A percentile compares a stretch with the other conserved stretches of the same genome.
Conservation (phyloP, 352 stramenopile species). For the Phytophthora aleatoria region DNA sequence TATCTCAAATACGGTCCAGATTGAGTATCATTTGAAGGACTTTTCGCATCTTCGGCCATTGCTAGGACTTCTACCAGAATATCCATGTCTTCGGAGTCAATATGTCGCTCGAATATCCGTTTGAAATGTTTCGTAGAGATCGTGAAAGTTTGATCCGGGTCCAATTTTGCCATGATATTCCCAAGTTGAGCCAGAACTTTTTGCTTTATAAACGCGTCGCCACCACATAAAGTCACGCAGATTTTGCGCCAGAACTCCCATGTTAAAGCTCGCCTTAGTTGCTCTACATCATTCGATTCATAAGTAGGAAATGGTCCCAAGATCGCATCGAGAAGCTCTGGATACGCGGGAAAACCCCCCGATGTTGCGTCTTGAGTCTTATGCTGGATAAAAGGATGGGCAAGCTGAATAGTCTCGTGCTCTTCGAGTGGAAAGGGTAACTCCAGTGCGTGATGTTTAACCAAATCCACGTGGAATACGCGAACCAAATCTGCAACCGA, state of each 20-base stretch:
- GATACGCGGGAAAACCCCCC: conserved; percentile 39
- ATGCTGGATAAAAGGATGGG: conserved; percentile 23
- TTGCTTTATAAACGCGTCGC: conserved; percentile 20
- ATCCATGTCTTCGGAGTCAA: conserved; percentile 42
- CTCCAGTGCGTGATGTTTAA: conserved; percentile 36
- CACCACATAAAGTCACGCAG: conserved; percentile 40
- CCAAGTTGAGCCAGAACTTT: conserved; percentile 50
- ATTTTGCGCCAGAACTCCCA: conserved; percentile 50
- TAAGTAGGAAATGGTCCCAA: conserved; percentile 21
- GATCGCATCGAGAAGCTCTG: conserved; percentile 41
- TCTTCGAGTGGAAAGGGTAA: conserved; percentile 43
- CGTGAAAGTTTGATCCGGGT: conserved; percentile 33
- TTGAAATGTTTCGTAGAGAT: conserved; percentile 48
- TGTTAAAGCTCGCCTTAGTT: conserved; percentile 18
- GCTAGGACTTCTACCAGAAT: conserved; percentile 28
- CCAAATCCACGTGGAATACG: conserved; percentile 45
- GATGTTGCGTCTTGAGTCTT: neutral
- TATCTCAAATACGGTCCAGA: conserved; percentile 35
- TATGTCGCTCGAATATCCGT: conserved; percentile 57
- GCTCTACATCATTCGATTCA: neutral
- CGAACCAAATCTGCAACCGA: conserved; percentile 41
- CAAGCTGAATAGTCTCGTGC: conserved; percentile 41
- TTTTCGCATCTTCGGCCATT: neutral
- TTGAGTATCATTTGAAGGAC: neutral
- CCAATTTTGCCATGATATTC: conserved; percentile 64